These are phyloP conservation scores for Porogramme epimiltina DNA, from an alignment of 1,284 basidiomycete genomes.

Conservation along the genomic window DNA sequence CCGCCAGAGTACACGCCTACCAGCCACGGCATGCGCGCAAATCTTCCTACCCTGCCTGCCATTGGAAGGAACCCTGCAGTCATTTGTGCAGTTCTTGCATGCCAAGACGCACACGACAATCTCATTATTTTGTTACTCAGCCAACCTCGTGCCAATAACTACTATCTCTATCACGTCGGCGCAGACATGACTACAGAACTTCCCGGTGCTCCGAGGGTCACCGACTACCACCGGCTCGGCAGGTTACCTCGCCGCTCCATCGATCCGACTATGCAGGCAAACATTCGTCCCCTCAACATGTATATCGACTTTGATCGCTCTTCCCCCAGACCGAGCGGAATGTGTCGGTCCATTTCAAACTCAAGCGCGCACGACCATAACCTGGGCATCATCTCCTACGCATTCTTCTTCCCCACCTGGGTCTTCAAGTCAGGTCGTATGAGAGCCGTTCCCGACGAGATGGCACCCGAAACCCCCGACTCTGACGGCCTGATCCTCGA, in stretches of 20 bases:
- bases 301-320: background rate
- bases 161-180: conserved; percentile 1
- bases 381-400: background rate
- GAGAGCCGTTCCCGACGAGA: background rate
- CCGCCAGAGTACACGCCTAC: conserved; percentile 2
- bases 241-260: background rate
- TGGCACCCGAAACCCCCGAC: background rate
- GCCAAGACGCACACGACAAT: conserved; percentile 1
- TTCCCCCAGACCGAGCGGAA: background rate
- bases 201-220: background rate
- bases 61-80: background rate
- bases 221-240: conserved; percentile 2
- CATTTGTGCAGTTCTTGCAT: background rate
- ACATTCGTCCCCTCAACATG: background rate
- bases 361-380: background rate
- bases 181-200: background rate
- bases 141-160: background rate
- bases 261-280: too few species aligned
- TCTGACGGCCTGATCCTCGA: conserved; percentile 2
- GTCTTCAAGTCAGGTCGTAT: background rate
- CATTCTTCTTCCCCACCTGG: conserved; percentile 7
- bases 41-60: background rate
- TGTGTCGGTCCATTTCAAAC: background rate
- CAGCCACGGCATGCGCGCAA: background rate
- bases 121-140: conserved; percentile 1